Percentiles rank a stretch among this genome's conserved stretches.
phyloP scores from a whole-genome alignment of 202 grass and related monocot species.

The Schoenoplectus triqueter region DNA sequence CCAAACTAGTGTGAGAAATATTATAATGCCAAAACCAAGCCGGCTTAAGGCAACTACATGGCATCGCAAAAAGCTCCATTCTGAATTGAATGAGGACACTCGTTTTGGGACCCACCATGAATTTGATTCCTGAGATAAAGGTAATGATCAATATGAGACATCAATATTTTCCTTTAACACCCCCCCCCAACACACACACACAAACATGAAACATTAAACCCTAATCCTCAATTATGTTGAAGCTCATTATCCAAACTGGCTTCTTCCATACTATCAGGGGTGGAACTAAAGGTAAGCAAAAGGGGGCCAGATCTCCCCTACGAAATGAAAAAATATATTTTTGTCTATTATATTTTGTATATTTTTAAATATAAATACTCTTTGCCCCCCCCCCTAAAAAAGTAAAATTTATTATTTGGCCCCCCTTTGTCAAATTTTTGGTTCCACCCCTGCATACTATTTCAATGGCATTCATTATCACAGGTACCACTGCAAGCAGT shows the following conservation, averaged over 20 bases:
- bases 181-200: too few species aligned
- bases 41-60: constrained; percentile 58
- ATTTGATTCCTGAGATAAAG: constrained; percentile 62
- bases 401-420: too few species aligned
- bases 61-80: constrained; percentile 61
- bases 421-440: too few species aligned
- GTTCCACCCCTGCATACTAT: too few species aligned
- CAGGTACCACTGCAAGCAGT: neutral
- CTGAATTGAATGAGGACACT: constrained; percentile 66
- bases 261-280: neutral
- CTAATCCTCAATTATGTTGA: neutral
- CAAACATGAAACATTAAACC: too few species aligned
- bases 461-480: constrained; percentile 10
- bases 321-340: too few species aligned
- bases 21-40: constrained; percentile 70
- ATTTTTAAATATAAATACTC: too few species aligned
- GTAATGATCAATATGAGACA: constrained; percentile 10
- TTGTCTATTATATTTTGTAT: too few species aligned
- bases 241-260: constrained; percentile 2
- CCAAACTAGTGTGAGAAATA: constrained; percentile 64
- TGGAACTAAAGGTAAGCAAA: too few species aligned
- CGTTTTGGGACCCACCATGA: constrained; percentile 86
- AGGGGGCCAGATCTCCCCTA: too few species aligned
- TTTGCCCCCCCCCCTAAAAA: too few species aligned
- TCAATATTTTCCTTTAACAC: neutral